Conservation (phyloP, 1,284 basidiomycete species). For the Pterulicium gracile region DNA sequence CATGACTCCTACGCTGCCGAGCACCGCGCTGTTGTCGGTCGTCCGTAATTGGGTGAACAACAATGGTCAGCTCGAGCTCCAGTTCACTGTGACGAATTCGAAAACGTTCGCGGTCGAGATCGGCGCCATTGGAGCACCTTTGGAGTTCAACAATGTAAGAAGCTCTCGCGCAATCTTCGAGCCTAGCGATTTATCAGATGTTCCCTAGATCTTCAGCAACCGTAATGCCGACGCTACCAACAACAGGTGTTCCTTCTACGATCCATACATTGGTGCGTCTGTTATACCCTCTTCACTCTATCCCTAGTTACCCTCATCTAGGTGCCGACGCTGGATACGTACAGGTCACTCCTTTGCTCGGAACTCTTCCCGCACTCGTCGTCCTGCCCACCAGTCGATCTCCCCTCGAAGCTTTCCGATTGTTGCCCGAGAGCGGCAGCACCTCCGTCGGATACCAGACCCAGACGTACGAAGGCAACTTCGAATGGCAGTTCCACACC, state of each 20-base stretch:
- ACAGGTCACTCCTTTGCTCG: slow-evolving; percentile 23
- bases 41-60: slow-evolving; percentile 41
- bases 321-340: slow-evolving; percentile 38
- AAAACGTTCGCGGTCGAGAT: slow-evolving; percentile 39
- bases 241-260: slow-evolving; percentile 40
- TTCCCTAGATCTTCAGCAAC: slow-evolving; percentile 39
- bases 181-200: no score
- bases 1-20: slow-evolving; percentile 37
- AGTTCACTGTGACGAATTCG: slow-evolving; percentile 41
- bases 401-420: slow-evolving; percentile 49
- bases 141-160: slow-evolving; percentile 47
- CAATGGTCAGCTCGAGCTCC: slow-evolving; percentile 31
- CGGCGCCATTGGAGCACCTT: slow-evolving; percentile 39
- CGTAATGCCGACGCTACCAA: slow-evolving; percentile 42
- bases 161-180: not conserved
- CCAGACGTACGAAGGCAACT: slow-evolving; percentile 49
- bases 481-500: slow-evolving; percentile 53
- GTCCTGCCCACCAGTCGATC: slow-evolving; percentile 37
- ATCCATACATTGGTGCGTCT: slow-evolving; percentile 45
- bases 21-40: slow-evolving; percentile 33
- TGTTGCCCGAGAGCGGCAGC: slow-evolving; percentile 38
- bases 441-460: slow-evolving; percentile 41
- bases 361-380: slow-evolving; percentile 39
- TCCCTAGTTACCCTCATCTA: no score
- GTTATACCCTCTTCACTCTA: no score